Base-by-base conservation (phyloP, 2,329 filamentous ascomycete species). In the Beauveria sp. region DNA sequence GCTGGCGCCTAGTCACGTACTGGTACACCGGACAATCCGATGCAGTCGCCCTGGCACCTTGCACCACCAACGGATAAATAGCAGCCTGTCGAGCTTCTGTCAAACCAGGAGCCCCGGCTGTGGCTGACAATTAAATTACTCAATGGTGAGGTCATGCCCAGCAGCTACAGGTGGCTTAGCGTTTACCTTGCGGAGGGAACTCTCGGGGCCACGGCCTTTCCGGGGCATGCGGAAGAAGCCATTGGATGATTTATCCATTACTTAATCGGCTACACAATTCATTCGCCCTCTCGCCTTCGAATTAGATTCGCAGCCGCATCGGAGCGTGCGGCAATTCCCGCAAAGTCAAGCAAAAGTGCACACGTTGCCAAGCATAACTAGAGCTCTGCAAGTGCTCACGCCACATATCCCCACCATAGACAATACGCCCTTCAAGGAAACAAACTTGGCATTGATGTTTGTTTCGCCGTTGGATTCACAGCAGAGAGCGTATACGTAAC, bases 391-490 rank as follows among this genome's bases (percentile, higher is more conserved):
- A 51, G 28, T 34, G 26, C 49, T 51, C 31, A 34, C 28, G 9
- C 49, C 18, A 14, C 26, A 18, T 9, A 34, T 20, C 4, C 28
- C n/a, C 9, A 20, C 18, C 18, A 10, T 3, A 26, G 9, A 16
- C 49, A 34, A 34, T 9, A 9, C 26, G 28, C 26, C 20, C 8
- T n/a, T 28, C 18, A 34, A 22, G 18, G 49, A 34, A 34, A 20
- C 20, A 3, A 34, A 22, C 6, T 20, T 14, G 3, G 34, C 42
- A 31, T 20, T n/a, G n/a, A 14, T 7, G 1, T 14, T 5, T 51
- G 31, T 10, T 43, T 20, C 49, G 61, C 18, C 68, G 68, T 66
- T 56, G 63, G 52, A 67, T 68, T 24, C 66, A 70, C 42, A 65
- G 67, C 40, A 66, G 68, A 34, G 69, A 70, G 10, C 12, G 12